Conservation (phyloP, 352 stramenopile genomes). For the Hyaloperonospora arabidopsidis region DNA sequence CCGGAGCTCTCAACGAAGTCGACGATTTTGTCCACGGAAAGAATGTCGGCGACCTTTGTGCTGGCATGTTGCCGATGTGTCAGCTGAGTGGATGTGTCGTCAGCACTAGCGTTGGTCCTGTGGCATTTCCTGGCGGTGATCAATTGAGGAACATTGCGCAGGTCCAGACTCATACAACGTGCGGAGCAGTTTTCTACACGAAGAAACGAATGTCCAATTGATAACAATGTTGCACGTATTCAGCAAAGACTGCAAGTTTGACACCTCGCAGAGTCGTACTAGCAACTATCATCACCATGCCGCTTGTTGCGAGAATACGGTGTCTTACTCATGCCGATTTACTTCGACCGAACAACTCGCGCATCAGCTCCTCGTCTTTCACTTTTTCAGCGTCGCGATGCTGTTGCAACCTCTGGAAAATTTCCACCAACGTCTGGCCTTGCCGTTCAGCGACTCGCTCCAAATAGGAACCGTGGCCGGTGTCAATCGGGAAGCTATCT, state of each 20-base stretch:
- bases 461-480: constrained; percentile 27
- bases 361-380: constrained; percentile 28
- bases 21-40: constrained; percentile 13
- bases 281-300: constrained; percentile 1
- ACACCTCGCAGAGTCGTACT: neutral
- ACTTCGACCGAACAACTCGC: constrained; percentile 19
- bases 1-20: constrained; percentile 28
- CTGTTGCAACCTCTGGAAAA: constrained; percentile 30
- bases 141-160: constrained; percentile 8
- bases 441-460: constrained; percentile 32
- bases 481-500: constrained; percentile 29
- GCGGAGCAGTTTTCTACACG: constrained; percentile 37
- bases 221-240: neutral
- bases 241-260: neutral
- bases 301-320: neutral
- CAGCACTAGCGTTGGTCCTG: constrained; percentile 30
- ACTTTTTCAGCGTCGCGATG: constrained; percentile 25
- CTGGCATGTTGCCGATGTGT: constrained; percentile 18
- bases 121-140: constrained; percentile 24
- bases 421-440: constrained; percentile 27
- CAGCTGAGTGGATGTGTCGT: constrained; percentile 32
- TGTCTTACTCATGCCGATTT: constrained; percentile 1
- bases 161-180: constrained; percentile 42
- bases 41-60: constrained; percentile 20
- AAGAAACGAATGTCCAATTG: constrained; percentile 5